Base-by-base conservation (phyloP, 2,329 filamentous ascomycete species). In the Cytospora leucostoma region DNA sequence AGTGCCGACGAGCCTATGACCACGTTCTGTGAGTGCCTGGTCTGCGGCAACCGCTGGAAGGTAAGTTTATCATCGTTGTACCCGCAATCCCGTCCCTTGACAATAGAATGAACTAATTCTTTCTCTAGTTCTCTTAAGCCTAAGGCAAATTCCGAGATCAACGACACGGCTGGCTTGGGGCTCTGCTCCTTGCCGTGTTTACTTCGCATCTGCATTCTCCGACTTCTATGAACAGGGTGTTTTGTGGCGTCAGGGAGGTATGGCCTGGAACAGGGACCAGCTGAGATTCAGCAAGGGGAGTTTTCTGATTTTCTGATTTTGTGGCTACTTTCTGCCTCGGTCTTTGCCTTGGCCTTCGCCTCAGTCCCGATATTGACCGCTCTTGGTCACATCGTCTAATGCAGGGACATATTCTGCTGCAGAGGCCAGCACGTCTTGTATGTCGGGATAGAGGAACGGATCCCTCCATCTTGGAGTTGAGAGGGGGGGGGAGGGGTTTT, bases 1-100 rank as follows among this genome's bases (percentile, higher is more conserved):
- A 91, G 87, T 79, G 95, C 95, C 68, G 95, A 99, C 84, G 95
- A 98, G 79, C 94, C 94, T 69, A 90, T 90, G 88, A 90, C 88
- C 66, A 90, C 88, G 40, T 90, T 90, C 75, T 90, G 88, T 77
- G 86, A 89, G 74, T 90, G 88, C 73, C 86, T 85, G 72, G 81
- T 85, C 67, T 90, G 88, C 71, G 88, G 88, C 55, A 83, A 90
- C 72, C 82, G 87, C 61, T 90, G 88, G 88, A 90, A 90, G 84
- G 87, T 88, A 79, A 74, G 82, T 66, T 11, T 50, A 53, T 6
- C 34, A 4, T 17, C 56, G 13, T 47, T 47, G 8, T 19, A 70
- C 68, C 70, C 70, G 65, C 66, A 69, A 44, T 62, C 72, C 66
- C 60, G 59, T 67, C 58, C 62, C 44, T 35, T 21, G n/a, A 56